Conservation (phyloP, 768 basidiomycete species). For the Leucocoprinus birnbaumii region DNA sequence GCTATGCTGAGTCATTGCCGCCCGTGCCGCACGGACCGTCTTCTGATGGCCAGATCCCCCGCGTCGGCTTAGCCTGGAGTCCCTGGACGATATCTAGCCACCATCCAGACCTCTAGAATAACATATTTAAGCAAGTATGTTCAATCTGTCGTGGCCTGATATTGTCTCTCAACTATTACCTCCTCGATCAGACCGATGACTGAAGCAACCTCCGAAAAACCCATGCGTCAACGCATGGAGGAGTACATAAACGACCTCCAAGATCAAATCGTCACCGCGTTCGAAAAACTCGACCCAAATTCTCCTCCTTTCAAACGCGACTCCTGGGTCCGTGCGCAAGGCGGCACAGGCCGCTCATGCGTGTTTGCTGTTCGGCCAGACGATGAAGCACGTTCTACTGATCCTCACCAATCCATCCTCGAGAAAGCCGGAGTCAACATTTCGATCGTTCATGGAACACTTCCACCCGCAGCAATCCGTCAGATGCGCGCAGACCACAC, state of each 20-base stretch:
- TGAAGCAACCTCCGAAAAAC: slow-evolving; percentile 17
- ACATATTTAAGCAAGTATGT: too few relatives aligned
- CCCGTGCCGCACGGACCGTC: too few relatives aligned
- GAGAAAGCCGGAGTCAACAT: slow-evolving; percentile 98
- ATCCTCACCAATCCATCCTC: slow-evolving; percentile 47
- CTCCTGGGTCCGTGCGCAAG: slow-evolving; percentile 69
- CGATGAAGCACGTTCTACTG: slow-evolving; percentile 21
- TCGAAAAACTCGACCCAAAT: slow-evolving; percentile 77
- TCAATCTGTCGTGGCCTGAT: too few relatives aligned
- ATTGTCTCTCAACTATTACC: too few relatives aligned
- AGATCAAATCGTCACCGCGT: slow-evolving; percentile 66
- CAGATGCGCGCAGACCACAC: slow-evolving; percentile 95
- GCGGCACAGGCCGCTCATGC: slow-evolving; percentile 79
- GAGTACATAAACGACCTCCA: slow-evolving; percentile 77
- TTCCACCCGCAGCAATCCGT: slow-evolving; percentile 86
- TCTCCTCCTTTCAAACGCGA: slow-evolving; percentile 78
- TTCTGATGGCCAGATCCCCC: too few relatives aligned
- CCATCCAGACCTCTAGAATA: too few relatives aligned
- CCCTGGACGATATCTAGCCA: too few relatives aligned
- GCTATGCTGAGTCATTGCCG: too few relatives aligned
- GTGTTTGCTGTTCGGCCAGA: slow-evolving; percentile 61
- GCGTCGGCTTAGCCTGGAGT: too few relatives aligned
- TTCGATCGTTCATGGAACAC: slow-evolving; percentile 82
- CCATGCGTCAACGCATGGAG: slow-evolving; percentile 79
- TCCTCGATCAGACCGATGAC: slow-evolving; percentile 12